Conservation (phyloP, 495 filamentous ascomycete species). For the Clohesyomyces aquaticus region DNA sequence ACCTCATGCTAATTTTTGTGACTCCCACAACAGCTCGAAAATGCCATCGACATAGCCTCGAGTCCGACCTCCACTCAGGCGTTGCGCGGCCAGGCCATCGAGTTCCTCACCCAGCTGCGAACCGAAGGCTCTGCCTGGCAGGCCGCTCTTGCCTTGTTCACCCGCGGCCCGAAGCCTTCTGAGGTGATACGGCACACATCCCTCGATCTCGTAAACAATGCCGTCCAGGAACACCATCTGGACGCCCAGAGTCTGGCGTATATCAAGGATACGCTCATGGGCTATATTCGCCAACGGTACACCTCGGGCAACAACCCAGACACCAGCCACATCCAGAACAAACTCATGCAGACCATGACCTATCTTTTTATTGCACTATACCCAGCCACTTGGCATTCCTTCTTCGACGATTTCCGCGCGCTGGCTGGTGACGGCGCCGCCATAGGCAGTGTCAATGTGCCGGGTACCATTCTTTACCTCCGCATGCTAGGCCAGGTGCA, state of each 20-base stretch:
- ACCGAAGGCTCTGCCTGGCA: conserved; percentile 81
- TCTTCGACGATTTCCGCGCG: conserved; percentile 82
- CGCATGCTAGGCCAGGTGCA: conserved; percentile 85
- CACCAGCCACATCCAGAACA: conserved; percentile 83
- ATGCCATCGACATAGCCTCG: conserved; percentile 88
- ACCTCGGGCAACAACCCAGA: conserved; percentile 62
- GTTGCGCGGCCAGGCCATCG: conserved; percentile 82
- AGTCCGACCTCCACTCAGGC: conserved; percentile 71
- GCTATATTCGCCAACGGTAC: conserved; percentile 76
- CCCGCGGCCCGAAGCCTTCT: conserved; percentile 72
- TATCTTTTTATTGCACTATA: conserved; percentile 87
- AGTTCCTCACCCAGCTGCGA: conserved; percentile 81
- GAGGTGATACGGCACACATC: conserved; percentile 86
- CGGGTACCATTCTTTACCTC: conserved; percentile 83
- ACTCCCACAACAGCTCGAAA: conserved; percentile 68
- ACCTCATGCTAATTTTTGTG: conserved; percentile 5
- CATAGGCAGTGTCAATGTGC: conserved; percentile 56
- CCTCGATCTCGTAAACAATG: conserved; percentile 89
- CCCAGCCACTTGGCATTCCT: conserved; percentile 78
- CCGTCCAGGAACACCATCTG: conserved; percentile 73
- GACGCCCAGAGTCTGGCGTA: conserved; percentile 67
- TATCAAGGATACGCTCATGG: conserved; percentile 75
- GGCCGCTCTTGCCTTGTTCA: conserved; percentile 82
- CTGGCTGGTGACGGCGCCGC: conserved; percentile 59
- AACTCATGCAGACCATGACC: conserved; percentile 92